Evolutionary conservation across 1,139 yeast species (phyloP).

Genomic region (Kodamaea arcana): DNA sequence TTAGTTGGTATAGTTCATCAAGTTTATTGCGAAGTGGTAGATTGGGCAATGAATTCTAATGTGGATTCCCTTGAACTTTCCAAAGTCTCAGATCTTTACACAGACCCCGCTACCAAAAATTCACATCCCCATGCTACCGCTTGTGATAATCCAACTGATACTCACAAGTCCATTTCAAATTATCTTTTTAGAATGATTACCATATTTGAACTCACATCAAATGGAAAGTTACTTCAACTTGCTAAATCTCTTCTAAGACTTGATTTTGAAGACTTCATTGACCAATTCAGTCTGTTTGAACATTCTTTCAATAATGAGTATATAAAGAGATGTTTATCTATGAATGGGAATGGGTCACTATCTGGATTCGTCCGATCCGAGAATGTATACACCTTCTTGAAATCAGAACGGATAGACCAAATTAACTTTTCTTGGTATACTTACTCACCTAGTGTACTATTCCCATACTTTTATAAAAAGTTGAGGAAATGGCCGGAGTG

Average conservation of each 20-base stretch:
- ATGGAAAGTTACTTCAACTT: background rate
- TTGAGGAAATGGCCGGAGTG: constrained; percentile 3
- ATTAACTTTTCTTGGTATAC: constrained; percentile 6
- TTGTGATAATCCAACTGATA: too few species aligned
- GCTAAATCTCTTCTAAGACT: background rate
- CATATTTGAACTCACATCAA: background rate
- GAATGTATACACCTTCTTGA: constrained; percentile 1
- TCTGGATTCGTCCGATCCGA: background rate
- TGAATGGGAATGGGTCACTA: background rate
- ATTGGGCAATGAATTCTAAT: background rate
- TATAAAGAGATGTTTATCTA: background rate
- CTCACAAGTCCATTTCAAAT: background rate
- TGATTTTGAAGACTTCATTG: background rate
- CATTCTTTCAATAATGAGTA: constrained; percentile 1
- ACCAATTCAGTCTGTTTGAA: constrained; percentile 1
- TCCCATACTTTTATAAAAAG: constrained; percentile 5
- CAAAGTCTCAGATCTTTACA: background rate
- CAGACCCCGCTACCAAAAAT: too few species aligned
- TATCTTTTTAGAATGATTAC: background rate
- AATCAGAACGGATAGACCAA: constrained; percentile 1
- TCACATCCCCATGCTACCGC: too few species aligned
- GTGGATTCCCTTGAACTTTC: background rate
- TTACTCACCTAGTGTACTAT: constrained; percentile 5
- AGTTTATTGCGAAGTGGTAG: background rate
- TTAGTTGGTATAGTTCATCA: background rate